Evolutionary conservation across 2,329 filamentous ascomycete species (phyloP).

Genomic region (Colletotrichum horii): DNA sequence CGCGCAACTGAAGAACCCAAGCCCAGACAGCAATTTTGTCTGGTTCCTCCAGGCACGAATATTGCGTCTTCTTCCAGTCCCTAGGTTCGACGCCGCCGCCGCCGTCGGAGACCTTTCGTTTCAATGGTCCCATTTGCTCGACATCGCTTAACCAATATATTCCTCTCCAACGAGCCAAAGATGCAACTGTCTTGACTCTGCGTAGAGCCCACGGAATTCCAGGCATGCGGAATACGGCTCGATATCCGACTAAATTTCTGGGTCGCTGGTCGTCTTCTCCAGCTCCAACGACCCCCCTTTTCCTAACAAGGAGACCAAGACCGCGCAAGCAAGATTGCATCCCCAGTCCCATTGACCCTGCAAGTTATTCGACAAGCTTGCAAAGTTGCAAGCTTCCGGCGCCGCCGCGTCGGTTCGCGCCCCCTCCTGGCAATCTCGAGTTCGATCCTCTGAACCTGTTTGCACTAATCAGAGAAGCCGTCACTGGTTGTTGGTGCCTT

Average conservation of each 20-base stretch:
- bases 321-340: conserved; percentile 12
- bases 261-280: neutral
- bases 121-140: neutral
- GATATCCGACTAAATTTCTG: conserved; percentile 13
- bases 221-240: conserved; percentile 1
- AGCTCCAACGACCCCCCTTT: conserved; percentile 1
- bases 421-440: conserved; percentile 13
- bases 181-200: neutral
- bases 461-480: conserved; percentile 4
- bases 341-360: conserved; percentile 4
- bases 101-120: neutral
- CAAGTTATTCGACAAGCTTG: neutral
- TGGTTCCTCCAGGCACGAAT: neutral
- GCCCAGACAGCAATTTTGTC: neutral
- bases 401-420: conserved; percentile 16
- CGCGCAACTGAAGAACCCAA: conserved; percentile 8
- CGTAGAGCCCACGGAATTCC: neutral
- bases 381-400: conserved; percentile 9
- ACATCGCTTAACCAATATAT: neutral
- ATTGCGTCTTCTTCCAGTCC: neutral
- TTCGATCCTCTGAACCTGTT: neutral
- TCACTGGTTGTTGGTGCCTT: neutral
- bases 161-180: neutral
- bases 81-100: neutral
- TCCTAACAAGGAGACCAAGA: conserved; percentile 13